Conservation (phyloP, 257 asterid genomes). For the Solanum sejunctum region DNA sequence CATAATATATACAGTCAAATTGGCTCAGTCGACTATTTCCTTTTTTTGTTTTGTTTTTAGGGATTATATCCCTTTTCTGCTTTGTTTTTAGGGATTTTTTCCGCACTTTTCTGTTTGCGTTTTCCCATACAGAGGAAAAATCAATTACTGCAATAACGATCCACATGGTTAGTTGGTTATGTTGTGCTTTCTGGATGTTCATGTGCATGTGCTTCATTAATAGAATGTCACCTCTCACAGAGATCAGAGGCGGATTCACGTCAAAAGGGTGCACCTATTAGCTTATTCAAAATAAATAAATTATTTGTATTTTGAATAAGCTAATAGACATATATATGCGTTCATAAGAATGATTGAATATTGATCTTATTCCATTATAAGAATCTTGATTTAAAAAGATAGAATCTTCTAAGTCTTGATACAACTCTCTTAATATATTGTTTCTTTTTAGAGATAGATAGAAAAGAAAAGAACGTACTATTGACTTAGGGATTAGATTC, state of each 20-base stretch:
- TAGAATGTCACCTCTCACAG: background rate
- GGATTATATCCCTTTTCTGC: background rate
- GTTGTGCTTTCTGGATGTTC: background rate
- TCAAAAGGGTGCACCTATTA: too few relatives aligned
- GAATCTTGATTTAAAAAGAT: too few relatives aligned
- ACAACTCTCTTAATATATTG: too few relatives aligned
- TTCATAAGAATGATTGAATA: too few relatives aligned
- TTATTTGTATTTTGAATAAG: too few relatives aligned
- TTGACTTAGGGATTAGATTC: too few relatives aligned
- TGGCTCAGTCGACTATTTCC: background rate
- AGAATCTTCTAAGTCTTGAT: too few relatives aligned
- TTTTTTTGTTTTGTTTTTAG: background rate
- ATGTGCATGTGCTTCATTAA: background rate
- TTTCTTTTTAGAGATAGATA: too few relatives aligned
- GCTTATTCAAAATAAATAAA: too few relatives aligned
- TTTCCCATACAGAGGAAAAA: background rate
- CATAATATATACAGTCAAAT: background rate
- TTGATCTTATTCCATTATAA: too few relatives aligned
- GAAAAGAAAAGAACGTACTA: too few relatives aligned
- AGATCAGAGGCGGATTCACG: too few relatives aligned
- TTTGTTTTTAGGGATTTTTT: background rate
- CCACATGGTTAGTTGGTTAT: background rate
- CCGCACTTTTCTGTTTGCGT: background rate
- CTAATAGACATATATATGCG: rapidly evolving
- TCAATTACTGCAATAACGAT: background rate